phyloP scores from a whole-genome alignment of 1,284 basidiomycete genomes.

The Farysia itapuensis region DNA sequence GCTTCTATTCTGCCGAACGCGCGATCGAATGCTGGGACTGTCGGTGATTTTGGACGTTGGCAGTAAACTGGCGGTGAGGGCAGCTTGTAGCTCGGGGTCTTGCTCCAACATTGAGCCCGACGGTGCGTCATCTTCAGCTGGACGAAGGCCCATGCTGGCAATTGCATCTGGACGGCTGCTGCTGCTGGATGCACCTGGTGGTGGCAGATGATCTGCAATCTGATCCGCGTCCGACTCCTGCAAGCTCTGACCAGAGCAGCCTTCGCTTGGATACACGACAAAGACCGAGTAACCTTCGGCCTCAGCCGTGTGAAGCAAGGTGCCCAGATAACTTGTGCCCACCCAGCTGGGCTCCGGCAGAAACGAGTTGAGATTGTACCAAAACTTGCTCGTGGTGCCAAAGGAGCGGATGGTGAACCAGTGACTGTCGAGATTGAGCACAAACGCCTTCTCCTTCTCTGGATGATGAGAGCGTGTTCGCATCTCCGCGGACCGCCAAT shows the following conservation, averaged over 20 bases:
- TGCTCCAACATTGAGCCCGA: constrained; percentile 8
- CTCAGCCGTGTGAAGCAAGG: constrained; percentile 50
- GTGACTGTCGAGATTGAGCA: constrained; percentile 55
- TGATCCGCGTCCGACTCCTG: constrained; percentile 40
- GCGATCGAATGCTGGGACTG: constrained; percentile 17
- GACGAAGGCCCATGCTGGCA: constrained; percentile 6
- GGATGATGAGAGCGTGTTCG: constrained; percentile 28
- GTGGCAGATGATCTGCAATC: constrained; percentile 40
- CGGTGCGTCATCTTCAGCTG: not conserved
- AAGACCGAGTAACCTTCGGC: constrained; percentile 55
- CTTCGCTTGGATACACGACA: constrained; percentile 36
- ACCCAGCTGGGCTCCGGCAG: constrained; percentile 48
- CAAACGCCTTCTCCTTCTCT: constrained; percentile 52
- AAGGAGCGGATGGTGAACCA: constrained; percentile 57
- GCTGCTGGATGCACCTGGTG: constrained; percentile 9
- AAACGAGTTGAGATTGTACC: constrained; percentile 58
- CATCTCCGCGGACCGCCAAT: constrained; percentile 37
- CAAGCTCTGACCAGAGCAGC: constrained; percentile 14
- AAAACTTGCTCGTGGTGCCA: constrained; percentile 32
- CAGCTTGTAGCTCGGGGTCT: constrained; percentile 47
- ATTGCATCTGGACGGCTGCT: not conserved
- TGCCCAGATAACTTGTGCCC: constrained; percentile 49
- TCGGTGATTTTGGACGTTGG: not conserved
- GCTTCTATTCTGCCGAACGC: constrained; percentile 17
- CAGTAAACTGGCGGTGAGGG: constrained; percentile 43